Percentiles rank a stretch among this genome's conserved stretches.
Conservation (phyloP, 176 grass and related monocot species). For the Raddia distichophylla region DNA sequence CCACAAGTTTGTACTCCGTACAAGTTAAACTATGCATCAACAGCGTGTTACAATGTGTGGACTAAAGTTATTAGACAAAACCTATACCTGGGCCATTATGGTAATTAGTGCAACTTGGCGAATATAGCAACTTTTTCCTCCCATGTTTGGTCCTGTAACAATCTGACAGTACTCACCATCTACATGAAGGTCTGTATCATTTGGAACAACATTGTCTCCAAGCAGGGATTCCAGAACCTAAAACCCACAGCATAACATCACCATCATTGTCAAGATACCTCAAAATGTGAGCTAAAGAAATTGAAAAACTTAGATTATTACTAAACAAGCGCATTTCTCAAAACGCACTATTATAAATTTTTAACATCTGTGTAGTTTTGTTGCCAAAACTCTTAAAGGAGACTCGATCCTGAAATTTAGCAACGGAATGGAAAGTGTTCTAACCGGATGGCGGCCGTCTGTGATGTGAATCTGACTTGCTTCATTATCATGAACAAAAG, state of each 20-base stretch:
- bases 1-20: too few species aligned
- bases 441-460: slow-evolving; percentile 83
- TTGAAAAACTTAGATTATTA: background rate
- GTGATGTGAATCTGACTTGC: slow-evolving; percentile 85
- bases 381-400: background rate
- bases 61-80: slow-evolving; percentile 12
- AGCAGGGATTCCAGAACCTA: slow-evolving; percentile 81
- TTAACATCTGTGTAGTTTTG: too few species aligned
- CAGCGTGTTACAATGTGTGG: background rate
- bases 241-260: slow-evolving; percentile 42
- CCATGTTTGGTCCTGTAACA: slow-evolving; percentile 97
- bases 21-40: slow-evolving; percentile 30
- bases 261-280: background rate
- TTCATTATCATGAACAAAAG: slow-evolving; percentile 70
- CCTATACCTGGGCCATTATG: slow-evolving; percentile 91
- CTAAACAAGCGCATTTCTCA: too few species aligned
- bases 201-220: slow-evolving; percentile 87
- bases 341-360: too few species aligned
- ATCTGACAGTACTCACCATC: slow-evolving; percentile 87
- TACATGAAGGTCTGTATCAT: slow-evolving; percentile 79
- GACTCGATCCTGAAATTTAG: slow-evolving; percentile 12
- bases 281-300: background rate
- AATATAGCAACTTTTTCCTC: slow-evolving; percentile 98
- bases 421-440: slow-evolving; percentile 29
- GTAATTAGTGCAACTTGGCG: slow-evolving; percentile 91